These are phyloP conservation scores for Blumeriella jaapii DNA, from an alignment of 2,329 filamentous ascomycete genomes.

Conservation along the genomic window DNA sequence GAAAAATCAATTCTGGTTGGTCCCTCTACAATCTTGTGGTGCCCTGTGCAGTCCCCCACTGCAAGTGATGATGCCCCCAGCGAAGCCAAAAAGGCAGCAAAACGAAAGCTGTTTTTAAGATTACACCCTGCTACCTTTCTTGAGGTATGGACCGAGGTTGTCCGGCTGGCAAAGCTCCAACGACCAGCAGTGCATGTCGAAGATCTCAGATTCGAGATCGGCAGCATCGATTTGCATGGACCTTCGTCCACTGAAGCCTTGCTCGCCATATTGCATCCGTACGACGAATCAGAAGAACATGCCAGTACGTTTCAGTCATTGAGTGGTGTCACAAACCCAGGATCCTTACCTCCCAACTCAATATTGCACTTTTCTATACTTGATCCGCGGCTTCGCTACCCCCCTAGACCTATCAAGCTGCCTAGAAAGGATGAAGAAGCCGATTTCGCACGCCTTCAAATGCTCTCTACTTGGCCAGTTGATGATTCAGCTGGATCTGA, in stretches of 20 bases:
- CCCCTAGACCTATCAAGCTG: slow-evolving; percentile 45
- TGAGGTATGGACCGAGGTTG: slow-evolving; percentile 50
- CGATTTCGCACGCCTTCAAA: slow-evolving; percentile 38
- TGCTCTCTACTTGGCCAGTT: slow-evolving; percentile 56
- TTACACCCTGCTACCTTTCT: slow-evolving; percentile 73
- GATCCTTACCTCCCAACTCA: slow-evolving; percentile 56
- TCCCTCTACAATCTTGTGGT: slow-evolving; percentile 68
- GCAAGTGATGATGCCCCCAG: slow-evolving; percentile 18
- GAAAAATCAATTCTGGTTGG: slow-evolving; percentile 48
- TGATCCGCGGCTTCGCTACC: slow-evolving; percentile 73
- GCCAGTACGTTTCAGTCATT: slow-evolving; percentile 40
- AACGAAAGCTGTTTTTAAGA: slow-evolving; percentile 50
- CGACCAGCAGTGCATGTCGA: slow-evolving; percentile 50
- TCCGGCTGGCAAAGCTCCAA: slow-evolving; percentile 46
- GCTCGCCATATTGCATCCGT: slow-evolving; percentile 52
- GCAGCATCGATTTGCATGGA: slow-evolving; percentile 57
- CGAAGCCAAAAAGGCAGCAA: slow-evolving; percentile 30
- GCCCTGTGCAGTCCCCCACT: slow-evolving; percentile 26
- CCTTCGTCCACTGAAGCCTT: slow-evolving; percentile 74
- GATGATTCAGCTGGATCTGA: slow-evolving; percentile 39
- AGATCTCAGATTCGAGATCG: slow-evolving; percentile 60
- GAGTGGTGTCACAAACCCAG: slow-evolving; percentile 51
- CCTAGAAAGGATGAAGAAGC: slow-evolving; percentile 30
- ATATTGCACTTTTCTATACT: slow-evolving; percentile 61
- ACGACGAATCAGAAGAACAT: slow-evolving; percentile 31